Base-by-base conservation (phyloP, 2,329 filamentous ascomycete species). In the Elsinoe perseae region DNA sequence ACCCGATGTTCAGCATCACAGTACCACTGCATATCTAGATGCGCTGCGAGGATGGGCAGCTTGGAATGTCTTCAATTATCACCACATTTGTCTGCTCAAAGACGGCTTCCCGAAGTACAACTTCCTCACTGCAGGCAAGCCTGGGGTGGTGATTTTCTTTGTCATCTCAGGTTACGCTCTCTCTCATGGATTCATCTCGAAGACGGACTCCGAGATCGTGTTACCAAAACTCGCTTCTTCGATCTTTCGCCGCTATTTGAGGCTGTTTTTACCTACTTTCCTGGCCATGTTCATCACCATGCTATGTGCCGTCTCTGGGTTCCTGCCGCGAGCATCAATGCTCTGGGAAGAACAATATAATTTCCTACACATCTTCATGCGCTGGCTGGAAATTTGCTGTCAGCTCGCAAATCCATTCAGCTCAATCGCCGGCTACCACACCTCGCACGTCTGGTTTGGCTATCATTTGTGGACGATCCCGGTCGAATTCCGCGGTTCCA, bases 161-260 rank as follows among this genome's bases (percentile, higher is more conserved):
- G 76, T 83, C 63, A 79, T 83, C 43, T 81, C 79, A 0, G 81
- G 81, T 18, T 84, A 82, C 66, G 82, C 80, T 2, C 71, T 85
- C 10, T 78, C 76, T 27, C 75, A 82, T 58, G 62, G 62, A 32
- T 62, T 64, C 10, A 50, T 64, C 25, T 60, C 56, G 40, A 61
- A 58, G 21, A 60, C 60, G 58, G 40, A 50, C 20, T 50, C 68
- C 68, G 64, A 70, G 43, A 68, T 68, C 2, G 61, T 68, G 58
- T 16, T 42, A 16, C 61, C 54, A 21, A 58, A 57, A 3, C 52
- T 64, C 20, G 54, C 58, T 20, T 62, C 61, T 12, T 61, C 62
- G 2, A 59, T 62, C n/a, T 64, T 64, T 32, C 60, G 63, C 14
- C 57, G 63, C 25, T 59, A 52, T n/a, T 18, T 64, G 8, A 56